phyloP scores from a whole-genome alignment of 352 stramenopile genomes.

The Phytopythium oedochilum region DNA sequence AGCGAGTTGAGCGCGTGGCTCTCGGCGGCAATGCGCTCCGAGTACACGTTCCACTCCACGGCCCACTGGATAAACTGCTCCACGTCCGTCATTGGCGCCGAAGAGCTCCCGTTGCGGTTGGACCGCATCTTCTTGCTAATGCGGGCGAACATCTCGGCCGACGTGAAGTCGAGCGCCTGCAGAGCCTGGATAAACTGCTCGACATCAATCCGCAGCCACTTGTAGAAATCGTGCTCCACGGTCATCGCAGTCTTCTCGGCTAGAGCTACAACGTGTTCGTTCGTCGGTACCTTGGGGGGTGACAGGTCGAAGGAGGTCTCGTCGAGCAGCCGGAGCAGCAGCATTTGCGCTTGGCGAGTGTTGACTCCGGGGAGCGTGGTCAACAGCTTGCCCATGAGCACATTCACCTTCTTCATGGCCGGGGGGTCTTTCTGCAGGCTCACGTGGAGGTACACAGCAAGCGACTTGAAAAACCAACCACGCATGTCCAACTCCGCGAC shows the following conservation, averaged over 20 bases:
- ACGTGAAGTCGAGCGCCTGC: constrained; percentile 54
- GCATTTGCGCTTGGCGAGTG: constrained; percentile 49
- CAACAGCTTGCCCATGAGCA: constrained; percentile 50
- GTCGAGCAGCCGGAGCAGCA: constrained; percentile 63
- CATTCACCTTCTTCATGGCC: constrained; percentile 65
- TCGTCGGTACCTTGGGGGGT: constrained; percentile 51
- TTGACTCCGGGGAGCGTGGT: constrained; percentile 18
- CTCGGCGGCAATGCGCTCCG: constrained; percentile 73
- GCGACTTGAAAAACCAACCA: constrained; percentile 79
- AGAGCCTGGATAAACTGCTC: constrained; percentile 64
- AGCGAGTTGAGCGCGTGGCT: constrained; percentile 77
- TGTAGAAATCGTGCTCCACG: constrained; percentile 60
- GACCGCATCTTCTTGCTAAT: constrained; percentile 5
- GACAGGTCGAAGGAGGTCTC: constrained; percentile 62
- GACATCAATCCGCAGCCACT: constrained; percentile 78
- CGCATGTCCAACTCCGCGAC: constrained; percentile 73
- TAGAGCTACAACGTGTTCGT: constrained; percentile 65
- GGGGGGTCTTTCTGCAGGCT: constrained; percentile 62
- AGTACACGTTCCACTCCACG: constrained; percentile 84
- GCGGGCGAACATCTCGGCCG: constrained; percentile 13
- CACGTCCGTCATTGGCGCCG: constrained; percentile 25
- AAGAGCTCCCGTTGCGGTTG: constrained; percentile 27
- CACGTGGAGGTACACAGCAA: constrained; percentile 77
- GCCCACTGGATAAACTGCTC: constrained; percentile 71
- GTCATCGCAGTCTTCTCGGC: constrained; percentile 56